Base-by-base conservation (phyloP, 2,329 filamentous ascomycete genomes). In the Venturia oleaginea region DNA sequence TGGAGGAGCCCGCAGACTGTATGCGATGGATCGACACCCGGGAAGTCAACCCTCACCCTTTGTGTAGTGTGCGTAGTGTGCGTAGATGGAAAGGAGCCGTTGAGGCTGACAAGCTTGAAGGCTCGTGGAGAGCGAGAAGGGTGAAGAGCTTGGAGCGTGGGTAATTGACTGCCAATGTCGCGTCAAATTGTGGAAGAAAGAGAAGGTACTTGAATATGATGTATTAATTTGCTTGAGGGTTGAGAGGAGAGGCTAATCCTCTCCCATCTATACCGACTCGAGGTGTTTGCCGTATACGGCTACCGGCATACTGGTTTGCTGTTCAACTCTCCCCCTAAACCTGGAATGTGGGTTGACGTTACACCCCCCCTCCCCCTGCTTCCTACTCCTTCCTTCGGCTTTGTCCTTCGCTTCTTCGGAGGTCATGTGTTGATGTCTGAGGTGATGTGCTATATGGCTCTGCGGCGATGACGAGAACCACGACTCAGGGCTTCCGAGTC, bases 81-180 rank as follows among this genome's bases (percentile, higher is more conserved):
- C 22, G 48, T 54, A 1, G 24, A 13, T 30, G 15, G 51, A n/a
- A 22, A 19, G n/a, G n/a, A n/a, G 13, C 13, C 15, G 51, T 10
- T 57, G 51, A 57, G 30, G 27, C 6, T 57, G 30, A 57, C 7
- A 17, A 34, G 48, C 24, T 15, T 27, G 48, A 30, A 17, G 48
- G 48, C 48, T 30, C 48, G 48, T 54, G 24, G 24, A 27, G 48
- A 54, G 13, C 10, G 48, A 30, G 22, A 24, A 27, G 24, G 48
- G 24, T n/a, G 48, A 54, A 54, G 48, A 54, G 51, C 51, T 57
- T 57, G 51, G 51, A 57, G 27, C 30, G 51, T 22, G 51, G 27
- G 30, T 10, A 17, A 57, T 57, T 22, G 51, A n/a, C 15, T 57
- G 30, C 8, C 51, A 57, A 57, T 57, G 27, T 19, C 51, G 51